Evolutionary conservation across 1,284 basidiomycete genomes (phyloP).

Genomic region (Anthracocystis panici-leucophaei): DNA sequence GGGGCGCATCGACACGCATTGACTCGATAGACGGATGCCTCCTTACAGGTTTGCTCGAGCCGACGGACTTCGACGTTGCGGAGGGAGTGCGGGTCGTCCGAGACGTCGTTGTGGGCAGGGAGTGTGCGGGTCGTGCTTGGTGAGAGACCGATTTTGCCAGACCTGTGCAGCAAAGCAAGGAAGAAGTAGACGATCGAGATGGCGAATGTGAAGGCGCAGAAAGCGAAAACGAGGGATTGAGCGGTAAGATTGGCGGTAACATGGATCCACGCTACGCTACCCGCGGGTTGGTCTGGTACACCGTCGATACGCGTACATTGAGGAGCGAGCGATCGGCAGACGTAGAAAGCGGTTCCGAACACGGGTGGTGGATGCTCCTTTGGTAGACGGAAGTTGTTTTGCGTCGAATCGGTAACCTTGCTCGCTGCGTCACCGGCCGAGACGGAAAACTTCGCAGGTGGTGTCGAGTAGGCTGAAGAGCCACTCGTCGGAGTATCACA

Average conservation of each 20-base stretch:
- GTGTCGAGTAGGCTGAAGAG: constrained; percentile 3
- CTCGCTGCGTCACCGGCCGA: constrained; percentile 2
- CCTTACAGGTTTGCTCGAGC: neutral
- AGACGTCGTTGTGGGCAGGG: neutral
- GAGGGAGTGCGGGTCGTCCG: neutral
- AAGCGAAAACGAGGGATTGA: neutral
- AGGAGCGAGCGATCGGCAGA: constrained; percentile 25
- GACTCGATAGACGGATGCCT: neutral
- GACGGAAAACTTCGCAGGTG: constrained; percentile 14
- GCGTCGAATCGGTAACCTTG: neutral
- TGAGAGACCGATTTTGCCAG: constrained; percentile 5
- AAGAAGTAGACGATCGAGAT: constrained; percentile 11
- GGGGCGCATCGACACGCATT: neutral
- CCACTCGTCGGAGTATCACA: constrained; percentile 3
- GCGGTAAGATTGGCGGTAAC: neutral
- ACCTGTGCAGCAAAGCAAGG: constrained; percentile 9
- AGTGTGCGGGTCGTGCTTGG: neutral
- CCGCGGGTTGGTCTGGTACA: neutral
- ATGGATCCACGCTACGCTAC: constrained; percentile 21
- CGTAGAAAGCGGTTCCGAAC: constrained; percentile 27
- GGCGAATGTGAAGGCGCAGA: neutral
- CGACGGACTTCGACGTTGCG: neutral
- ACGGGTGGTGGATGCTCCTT: neutral
- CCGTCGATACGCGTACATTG: constrained; percentile 8
- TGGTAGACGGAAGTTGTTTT: neutral